A percentile compares a stretch with the other conserved stretches of the same genome.
Evolutionary conservation across 2,329 filamentous ascomycete species (phyloP).

Genomic region (Colletotrichum costaricense): DNA sequence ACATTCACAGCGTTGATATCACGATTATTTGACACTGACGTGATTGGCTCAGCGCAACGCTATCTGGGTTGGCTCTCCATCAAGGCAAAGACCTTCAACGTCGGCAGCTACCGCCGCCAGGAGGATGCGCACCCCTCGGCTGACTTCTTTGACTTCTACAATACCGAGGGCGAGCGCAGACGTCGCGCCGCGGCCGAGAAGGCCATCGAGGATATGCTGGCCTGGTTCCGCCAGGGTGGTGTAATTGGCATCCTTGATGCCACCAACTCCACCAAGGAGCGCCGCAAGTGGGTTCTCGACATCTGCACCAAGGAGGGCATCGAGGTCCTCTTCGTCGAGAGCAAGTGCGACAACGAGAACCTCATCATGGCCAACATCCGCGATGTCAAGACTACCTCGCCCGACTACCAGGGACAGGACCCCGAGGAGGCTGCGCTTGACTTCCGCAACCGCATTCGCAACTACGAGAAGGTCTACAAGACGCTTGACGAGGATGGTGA

Average conservation of each 20-base stretch:
- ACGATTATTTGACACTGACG: background rate
- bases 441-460: slow-evolving; percentile 93
- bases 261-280: slow-evolving; percentile 92
- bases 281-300: slow-evolving; percentile 91
- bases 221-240: slow-evolving; percentile 85
- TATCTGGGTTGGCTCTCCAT: slow-evolving; percentile 98
- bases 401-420: slow-evolving; percentile 94
- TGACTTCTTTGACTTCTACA: slow-evolving; percentile 94
- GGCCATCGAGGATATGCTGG: slow-evolving; percentile 91
- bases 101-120: slow-evolving; percentile 92
- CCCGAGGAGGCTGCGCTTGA: slow-evolving; percentile 91
- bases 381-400: slow-evolving; percentile 96
- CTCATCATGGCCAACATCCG: slow-evolving; percentile 98
- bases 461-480: slow-evolving; percentile 97
- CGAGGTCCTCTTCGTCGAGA: slow-evolving; percentile 95
- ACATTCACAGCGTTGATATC: background rate
- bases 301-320: slow-evolving; percentile 80
- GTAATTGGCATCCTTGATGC: slow-evolving; percentile 95
- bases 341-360: slow-evolving; percentile 94
- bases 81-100: slow-evolving; percentile 94
- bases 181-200: slow-evolving; percentile 90
- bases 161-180: slow-evolving; percentile 89
- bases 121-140: slow-evolving; percentile 91
- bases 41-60: slow-evolving; percentile 77
- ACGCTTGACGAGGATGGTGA: slow-evolving; percentile 85